These are phyloP conservation scores for Rubus parviflorus DNA, from an alignment of 306 rosid species.

Conservation along the genomic window DNA sequence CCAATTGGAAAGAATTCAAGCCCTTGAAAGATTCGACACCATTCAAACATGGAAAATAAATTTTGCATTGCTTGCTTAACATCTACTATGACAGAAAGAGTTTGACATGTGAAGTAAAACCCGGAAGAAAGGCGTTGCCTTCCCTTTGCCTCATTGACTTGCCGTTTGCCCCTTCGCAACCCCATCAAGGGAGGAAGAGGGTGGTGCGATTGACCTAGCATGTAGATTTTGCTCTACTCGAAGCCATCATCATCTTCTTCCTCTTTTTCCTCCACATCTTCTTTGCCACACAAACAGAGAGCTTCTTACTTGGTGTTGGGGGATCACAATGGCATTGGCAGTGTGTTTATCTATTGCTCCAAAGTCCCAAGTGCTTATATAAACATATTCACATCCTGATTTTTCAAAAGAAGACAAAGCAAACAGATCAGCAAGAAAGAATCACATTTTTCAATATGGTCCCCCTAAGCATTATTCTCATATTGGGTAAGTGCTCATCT, in stretches of 20 bases:
- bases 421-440: conserved; percentile 44
- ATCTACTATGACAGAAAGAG: conserved; percentile 2
- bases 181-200: conserved; percentile 37
- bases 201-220: conserved; percentile 11
- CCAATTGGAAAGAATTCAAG: background rate
- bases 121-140: conserved; percentile 85
- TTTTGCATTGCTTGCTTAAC: background rate
- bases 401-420: conserved; percentile 33
- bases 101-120: conserved; percentile 22
- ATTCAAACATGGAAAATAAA: background rate
- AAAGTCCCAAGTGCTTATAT: background rate
- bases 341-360: background rate
- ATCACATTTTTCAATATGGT: conserved; percentile 27
- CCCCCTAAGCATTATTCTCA: conserved; percentile 37
- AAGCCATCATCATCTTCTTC: conserved; percentile 36
- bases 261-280: conserved; percentile 54
- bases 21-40: background rate
- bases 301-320: background rate
- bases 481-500: conserved; percentile 33
- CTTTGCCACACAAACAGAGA: background rate
- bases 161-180: conserved; percentile 50
- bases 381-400: background rate
- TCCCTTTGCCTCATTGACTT: conserved; percentile 77
- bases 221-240: conserved; percentile 8
- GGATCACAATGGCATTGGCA: conserved; percentile 1